Conservation (phyloP, 208 protist genomes). For the Crithidia thermophila region DNA sequence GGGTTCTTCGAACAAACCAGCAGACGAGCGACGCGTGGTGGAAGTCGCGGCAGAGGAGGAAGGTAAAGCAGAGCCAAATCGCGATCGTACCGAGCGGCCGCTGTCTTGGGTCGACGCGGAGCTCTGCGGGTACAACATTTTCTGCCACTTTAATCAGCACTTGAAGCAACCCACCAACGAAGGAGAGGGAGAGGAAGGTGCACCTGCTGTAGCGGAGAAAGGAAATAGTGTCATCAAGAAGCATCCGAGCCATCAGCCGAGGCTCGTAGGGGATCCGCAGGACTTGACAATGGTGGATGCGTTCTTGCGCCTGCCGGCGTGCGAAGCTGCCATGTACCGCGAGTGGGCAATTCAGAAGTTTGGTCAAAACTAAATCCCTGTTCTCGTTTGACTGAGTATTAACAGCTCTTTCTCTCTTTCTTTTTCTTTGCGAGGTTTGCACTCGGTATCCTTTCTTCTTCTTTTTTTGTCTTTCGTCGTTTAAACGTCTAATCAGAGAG, state of each 20-base stretch:
- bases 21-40: no score
- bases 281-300: slow-evolving; percentile 6
- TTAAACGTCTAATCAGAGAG: no score
- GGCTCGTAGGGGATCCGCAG: no score
- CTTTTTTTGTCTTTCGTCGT: background rate
- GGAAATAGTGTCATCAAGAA: no score
- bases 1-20: no score
- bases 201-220: no score
- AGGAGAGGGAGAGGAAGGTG: no score
- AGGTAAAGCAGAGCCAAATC: background rate
- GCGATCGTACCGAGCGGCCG: background rate
- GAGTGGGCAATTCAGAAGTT: slow-evolving; percentile 24
- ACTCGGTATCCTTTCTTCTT: background rate
- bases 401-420: background rate
- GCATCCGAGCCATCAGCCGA: no score
- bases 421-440: background rate
- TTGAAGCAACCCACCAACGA: no score
- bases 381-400: background rate
- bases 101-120: slow-evolving; percentile 5
- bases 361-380: background rate
- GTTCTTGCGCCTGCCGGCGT: slow-evolving; percentile 20
- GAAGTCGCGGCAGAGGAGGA: no score
- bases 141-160: slow-evolving; percentile 1
- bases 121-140: slow-evolving; percentile 7
- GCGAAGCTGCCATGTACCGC: slow-evolving; percentile 26